A percentile compares a stretch with the other conserved stretches of the same genome.
These are phyloP conservation scores for Fusarium neocosmosporiellum DNA, from an alignment of 2,329 filamentous ascomycete genomes.

Conservation along the genomic window DNA sequence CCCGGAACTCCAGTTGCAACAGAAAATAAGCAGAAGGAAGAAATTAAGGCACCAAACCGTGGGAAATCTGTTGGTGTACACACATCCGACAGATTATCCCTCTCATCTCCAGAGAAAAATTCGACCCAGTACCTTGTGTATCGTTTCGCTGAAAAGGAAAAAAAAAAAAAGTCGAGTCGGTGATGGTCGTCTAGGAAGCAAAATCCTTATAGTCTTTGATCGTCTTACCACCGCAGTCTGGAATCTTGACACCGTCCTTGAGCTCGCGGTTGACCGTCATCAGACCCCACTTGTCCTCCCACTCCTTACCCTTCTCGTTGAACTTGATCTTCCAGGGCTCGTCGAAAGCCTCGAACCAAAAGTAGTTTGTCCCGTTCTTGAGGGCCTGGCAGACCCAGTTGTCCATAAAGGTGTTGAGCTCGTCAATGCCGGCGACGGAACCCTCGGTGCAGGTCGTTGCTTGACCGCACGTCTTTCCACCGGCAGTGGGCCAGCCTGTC, in stretches of 20 bases:
- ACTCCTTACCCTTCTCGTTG: conserved; percentile 75
- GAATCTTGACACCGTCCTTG: conserved; percentile 86
- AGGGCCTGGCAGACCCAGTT: conserved; percentile 87
- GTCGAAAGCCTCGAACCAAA: conserved; percentile 98
- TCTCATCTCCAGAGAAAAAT: conserved; percentile 7
- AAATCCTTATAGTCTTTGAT: conserved; percentile 48
- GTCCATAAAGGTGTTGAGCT: conserved; percentile 88
- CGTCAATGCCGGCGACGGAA: conserved; percentile 80
- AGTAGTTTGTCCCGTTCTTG: conserved; percentile 88
- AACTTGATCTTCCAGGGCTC: conserved; percentile 92
- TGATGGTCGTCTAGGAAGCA: conserved; percentile 11
- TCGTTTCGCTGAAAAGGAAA: conserved; percentile 7
- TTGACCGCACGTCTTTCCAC: conserved; percentile 80
- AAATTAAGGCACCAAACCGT: conserved; percentile 23
- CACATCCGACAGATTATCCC: conserved; percentile 20
- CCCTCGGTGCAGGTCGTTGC: conserved; percentile 68
- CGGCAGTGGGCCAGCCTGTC: conserved; percentile 88
- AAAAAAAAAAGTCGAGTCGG: conserved; percentile 2
- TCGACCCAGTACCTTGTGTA: background rate
- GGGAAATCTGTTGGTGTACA: background rate
- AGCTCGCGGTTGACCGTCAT: conserved; percentile 87
- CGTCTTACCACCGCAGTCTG: conserved; percentile 84
- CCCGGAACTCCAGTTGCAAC: conserved; percentile 29
- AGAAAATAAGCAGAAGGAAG: background rate
- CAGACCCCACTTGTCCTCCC: conserved; percentile 97